Conservation (phyloP, 305 asterid species). For the Fraxinus albicans region DNA sequence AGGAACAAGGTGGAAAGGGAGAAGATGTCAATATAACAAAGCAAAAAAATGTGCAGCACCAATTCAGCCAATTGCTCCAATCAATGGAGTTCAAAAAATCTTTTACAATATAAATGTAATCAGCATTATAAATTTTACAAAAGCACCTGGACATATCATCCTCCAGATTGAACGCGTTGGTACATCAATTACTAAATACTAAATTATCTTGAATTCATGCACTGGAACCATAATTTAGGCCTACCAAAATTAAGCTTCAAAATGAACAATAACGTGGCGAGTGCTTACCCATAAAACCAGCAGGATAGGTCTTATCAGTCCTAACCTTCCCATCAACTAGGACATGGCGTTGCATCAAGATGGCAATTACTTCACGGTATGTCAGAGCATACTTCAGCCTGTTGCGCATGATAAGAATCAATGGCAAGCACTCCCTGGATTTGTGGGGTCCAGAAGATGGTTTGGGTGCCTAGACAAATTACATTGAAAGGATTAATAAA, state of each 20-base stretch:
- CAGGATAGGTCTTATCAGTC: constrained; percentile 2
- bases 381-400: constrained; percentile 20
- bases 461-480: constrained; percentile 5
- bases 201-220: background rate
- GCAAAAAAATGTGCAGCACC: background rate
- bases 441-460: constrained; percentile 23
- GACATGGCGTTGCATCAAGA: constrained; percentile 9
- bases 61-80: background rate
- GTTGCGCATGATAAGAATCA: constrained; percentile 13
- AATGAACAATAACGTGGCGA: background rate
- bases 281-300: constrained; percentile 12
- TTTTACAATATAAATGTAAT: background rate
- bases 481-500: background rate
- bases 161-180: background rate
- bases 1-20: background rate
- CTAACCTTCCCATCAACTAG: constrained; percentile 7
- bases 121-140: background rate
- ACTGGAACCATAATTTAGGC: background rate
- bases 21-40: background rate
- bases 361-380: constrained; percentile 17
- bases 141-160: background rate
- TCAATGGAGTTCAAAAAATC: background rate
- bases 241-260: background rate
- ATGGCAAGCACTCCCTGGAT: constrained; percentile 15
- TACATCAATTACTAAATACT: background rate